phyloP scores from a whole-genome alignment of 2,329 filamentous ascomycete species.

The Botrytis porri region DNA sequence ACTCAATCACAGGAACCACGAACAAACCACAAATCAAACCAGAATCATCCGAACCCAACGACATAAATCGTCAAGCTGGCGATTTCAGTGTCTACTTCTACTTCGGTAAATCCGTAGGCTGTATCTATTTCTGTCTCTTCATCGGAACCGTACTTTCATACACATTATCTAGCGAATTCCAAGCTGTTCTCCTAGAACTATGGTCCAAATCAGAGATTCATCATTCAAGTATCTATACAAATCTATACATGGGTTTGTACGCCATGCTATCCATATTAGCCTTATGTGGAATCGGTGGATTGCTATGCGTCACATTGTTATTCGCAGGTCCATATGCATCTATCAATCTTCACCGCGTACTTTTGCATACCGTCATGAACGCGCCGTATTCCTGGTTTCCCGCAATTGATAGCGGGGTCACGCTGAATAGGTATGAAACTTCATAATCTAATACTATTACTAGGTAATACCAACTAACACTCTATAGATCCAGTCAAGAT shows the following conservation, averaged over 20 bases:
- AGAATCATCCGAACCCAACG: neutral
- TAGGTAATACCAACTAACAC: neutral
- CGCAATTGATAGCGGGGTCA: neutral
- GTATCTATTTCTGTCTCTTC: neutral
- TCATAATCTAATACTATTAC: neutral
- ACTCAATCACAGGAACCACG: neutral
- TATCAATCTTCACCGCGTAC: slow-evolving; percentile 44
- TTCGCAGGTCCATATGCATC: neutral
- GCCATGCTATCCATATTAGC: slow-evolving; percentile 6
- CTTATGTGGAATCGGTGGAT: neutral
- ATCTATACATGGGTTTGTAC: slow-evolving; percentile 2
- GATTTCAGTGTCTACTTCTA: slow-evolving; percentile 17
- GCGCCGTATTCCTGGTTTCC: slow-evolving; percentile 40
- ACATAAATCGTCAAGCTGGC: slow-evolving; percentile 9
- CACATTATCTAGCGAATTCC: neutral
- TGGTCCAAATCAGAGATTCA: slow-evolving; percentile 1
- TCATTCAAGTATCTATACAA: neutral
- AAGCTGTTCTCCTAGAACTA: neutral
- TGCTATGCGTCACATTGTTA: neutral
- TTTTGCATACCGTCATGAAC: slow-evolving; percentile 45
- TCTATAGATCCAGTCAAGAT: slow-evolving; percentile 34
- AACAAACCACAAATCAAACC: neutral
- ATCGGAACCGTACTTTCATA: neutral
- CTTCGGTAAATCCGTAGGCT: slow-evolving; percentile 9
- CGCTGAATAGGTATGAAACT: neutral